phyloP scores from a whole-genome alignment of 768 basidiomycete genomes.

The Kwoniella botswanensis region DNA sequence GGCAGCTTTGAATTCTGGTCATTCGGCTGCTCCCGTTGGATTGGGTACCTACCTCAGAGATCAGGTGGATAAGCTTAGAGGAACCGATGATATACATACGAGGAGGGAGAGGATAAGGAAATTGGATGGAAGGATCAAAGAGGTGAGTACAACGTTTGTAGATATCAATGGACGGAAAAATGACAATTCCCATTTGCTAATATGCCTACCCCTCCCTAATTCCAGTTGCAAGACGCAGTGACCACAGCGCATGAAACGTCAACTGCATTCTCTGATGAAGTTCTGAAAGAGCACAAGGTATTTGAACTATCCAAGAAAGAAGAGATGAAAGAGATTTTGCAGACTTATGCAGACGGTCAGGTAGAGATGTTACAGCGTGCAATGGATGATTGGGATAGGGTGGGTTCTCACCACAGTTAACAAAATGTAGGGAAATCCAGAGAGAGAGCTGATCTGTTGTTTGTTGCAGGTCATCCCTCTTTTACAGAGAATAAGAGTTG shows the following conservation, averaged over 20 bases:
- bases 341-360: slow-evolving; percentile 87
- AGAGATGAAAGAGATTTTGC: slow-evolving; percentile 96
- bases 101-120: slow-evolving; percentile 92
- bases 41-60: slow-evolving; percentile 89
- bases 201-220: slow-evolving; percentile 60
- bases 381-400: slow-evolving; percentile 95
- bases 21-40: slow-evolving; percentile 74
- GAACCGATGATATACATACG: slow-evolving; percentile 89
- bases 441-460: background rate
- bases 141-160: slow-evolving; percentile 64
- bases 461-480: slow-evolving; percentile 72
- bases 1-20: slow-evolving; percentile 85
- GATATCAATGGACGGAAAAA: no score
- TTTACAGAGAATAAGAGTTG: slow-evolving; percentile 91
- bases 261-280: slow-evolving; percentile 95
- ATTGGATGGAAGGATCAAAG: slow-evolving; percentile 91
- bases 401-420: slow-evolving; percentile 13
- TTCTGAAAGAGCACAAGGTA: slow-evolving; percentile 82
- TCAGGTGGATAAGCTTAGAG: slow-evolving; percentile 85
- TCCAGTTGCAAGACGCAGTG: slow-evolving; percentile 82
- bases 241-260: slow-evolving; percentile 93
- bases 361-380: slow-evolving; percentile 94
- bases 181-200: no score
- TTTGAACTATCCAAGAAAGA: slow-evolving; percentile 89
- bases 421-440: background rate